Evolutionary conservation across 768 basidiomycete genomes (phyloP), one percentile per base, ranked within the genome.

Genomic region (Austroboletus eburneus): DNA sequence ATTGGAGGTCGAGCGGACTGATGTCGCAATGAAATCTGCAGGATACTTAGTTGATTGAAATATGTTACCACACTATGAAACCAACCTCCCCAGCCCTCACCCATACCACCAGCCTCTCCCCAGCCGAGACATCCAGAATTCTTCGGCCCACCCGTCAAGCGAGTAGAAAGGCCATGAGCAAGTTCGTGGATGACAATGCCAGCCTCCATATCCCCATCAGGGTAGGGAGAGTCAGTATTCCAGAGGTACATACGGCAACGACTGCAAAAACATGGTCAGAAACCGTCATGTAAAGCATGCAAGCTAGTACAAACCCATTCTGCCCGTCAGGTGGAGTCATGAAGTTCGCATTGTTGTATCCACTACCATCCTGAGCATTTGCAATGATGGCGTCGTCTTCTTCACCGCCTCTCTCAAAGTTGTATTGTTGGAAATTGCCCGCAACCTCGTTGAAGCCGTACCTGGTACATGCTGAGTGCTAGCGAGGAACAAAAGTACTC

Each of bases 401-500:
- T 44, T 68, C 68, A 18, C 95, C 95, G 22, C 94, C 95, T 33
- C 83, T 81, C 1, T 83, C 93, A 57, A 94, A 95, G 80, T 98
- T 98, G 77, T 90, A 79, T 59, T 93, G 91, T 68, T 99, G 95
- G 85, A 98, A 99, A 77, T 99, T 97, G 13, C 94, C 94, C 2
- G 87, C 70, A 9, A 74, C 74, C 66, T 97, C 94, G 60, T 88
- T 87, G 67, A 99, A 99, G 17, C 95, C 95, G 52, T 92, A 89
- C 37, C 85, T 83, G 50, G 63, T 51, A 33, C 51, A 57, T 29
- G 56, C 5, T 45, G n/a, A 39, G 42, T 23, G 12, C 42, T 12
- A 45, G 25, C 32, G 32, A 29, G 27, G 14, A 20, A 38, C 12
- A 21, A 14, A 23, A n/a, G 9, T 3, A 0, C 2, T 1, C 9